A percentile compares a stretch with the other conserved stretches of the same genome.
Evolutionary conservation across 495 filamentous ascomycete genomes (phyloP).

Genomic region (Tuber indicum): DNA sequence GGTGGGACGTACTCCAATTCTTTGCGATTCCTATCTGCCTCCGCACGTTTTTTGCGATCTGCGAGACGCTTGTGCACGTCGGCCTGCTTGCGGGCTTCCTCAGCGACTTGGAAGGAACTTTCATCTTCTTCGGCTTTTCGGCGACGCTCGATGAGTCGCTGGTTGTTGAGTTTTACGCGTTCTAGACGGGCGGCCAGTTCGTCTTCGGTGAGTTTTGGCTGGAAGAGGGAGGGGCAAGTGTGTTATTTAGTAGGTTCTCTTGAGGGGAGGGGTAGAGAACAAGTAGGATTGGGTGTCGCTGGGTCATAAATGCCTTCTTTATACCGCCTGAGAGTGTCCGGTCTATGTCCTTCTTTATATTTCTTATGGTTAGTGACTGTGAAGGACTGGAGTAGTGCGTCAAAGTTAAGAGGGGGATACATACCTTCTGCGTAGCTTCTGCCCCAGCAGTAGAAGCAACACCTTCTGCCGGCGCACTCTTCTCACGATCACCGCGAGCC

Average conservation of each 20-base stretch:
- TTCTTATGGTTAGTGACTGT: conserved; percentile 9
- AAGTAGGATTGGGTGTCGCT: conserved; percentile 5
- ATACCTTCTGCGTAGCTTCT: conserved; percentile 7
- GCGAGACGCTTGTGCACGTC: conserved; percentile 50
- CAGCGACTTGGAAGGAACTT: conserved; percentile 47
- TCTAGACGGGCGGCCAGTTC: conserved; percentile 52
- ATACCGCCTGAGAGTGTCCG: conserved; percentile 32
- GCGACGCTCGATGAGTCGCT: conserved; percentile 47
- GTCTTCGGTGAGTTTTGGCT: conserved; percentile 50
- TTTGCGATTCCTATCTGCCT: conserved; percentile 47
- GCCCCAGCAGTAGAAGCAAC: background rate
- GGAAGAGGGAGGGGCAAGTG: conserved; percentile 2
- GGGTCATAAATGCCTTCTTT: conserved; percentile 31
- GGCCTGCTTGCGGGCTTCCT: conserved; percentile 48
- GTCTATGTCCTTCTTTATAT: conserved; percentile 7
- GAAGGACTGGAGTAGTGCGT: conserved; percentile 11
- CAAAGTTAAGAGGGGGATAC: background rate
- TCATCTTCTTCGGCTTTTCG: conserved; percentile 51
- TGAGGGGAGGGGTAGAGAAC: background rate
- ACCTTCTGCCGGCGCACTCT: conserved; percentile 2
- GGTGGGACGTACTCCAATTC: conserved; percentile 47
- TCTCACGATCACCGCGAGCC: conserved; percentile 16
- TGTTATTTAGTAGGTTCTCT: background rate
- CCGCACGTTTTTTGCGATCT: conserved; percentile 46
- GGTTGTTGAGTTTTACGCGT: conserved; percentile 47